Conservation (phyloP, 2,329 filamentous ascomycete species). For the Elsinoe ampelina region DNA sequence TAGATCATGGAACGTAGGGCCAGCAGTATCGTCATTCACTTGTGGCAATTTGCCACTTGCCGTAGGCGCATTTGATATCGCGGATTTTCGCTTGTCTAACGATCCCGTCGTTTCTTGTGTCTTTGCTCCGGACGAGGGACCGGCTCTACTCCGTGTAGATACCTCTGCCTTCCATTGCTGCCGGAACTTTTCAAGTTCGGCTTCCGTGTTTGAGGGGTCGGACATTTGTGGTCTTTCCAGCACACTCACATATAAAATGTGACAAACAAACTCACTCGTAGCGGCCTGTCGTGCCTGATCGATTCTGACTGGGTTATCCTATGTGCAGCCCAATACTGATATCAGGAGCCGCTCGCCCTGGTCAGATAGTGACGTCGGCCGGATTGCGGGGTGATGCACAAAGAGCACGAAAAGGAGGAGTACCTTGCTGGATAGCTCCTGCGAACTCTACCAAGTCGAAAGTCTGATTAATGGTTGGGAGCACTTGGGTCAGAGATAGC, state of each 20-base stretch:
- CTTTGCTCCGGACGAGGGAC: background rate
- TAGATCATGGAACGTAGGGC: constrained; percentile 36
- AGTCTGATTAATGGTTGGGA: background rate
- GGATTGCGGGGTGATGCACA: background rate
- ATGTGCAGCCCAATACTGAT: background rate
- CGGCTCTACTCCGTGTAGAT: constrained; percentile 38
- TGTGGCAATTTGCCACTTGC: background rate
- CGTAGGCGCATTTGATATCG: background rate
- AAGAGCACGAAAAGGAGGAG: background rate
- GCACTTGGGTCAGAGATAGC: background rate
- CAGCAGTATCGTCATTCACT: constrained; percentile 30
- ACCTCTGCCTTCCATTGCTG: constrained; percentile 81
- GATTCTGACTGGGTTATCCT: too few species aligned
- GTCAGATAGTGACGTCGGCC: background rate
- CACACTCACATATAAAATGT: too few species aligned
- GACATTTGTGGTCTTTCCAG: background rate
- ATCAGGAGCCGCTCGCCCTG: background rate
- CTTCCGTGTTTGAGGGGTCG: constrained; percentile 29
- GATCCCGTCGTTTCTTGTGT: background rate
- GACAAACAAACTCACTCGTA: too few species aligned
- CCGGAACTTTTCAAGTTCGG: constrained; percentile 79
- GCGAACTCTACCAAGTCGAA: too few species aligned
- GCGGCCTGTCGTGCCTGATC: too few species aligned
- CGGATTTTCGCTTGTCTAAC: background rate
- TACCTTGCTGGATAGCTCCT: background rate